Evolutionary conservation across 768 basidiomycete species (phyloP).

Genomic region (Hortiboletus flavorubellus): DNA sequence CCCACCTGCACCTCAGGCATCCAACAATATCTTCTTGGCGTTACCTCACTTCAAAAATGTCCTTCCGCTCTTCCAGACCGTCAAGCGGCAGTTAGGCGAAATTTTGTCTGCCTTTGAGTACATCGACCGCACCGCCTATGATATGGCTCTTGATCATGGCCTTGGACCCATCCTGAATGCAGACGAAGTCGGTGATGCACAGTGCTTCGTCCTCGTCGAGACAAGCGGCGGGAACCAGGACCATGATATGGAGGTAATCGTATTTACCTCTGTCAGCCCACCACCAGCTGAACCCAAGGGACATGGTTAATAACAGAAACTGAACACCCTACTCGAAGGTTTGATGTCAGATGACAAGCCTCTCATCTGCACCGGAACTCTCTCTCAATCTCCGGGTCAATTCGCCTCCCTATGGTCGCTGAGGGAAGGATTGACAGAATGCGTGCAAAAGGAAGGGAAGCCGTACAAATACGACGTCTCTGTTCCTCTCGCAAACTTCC

Average conservation of each 20-base stretch:
- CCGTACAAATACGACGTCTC: slow-evolving; percentile 97
- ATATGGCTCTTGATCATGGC: slow-evolving; percentile 80
- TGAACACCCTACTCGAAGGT: slow-evolving; percentile 71
- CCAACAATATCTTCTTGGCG: slow-evolving; percentile 90
- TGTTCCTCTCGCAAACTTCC: slow-evolving; percentile 82
- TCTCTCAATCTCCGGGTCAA: slow-evolving; percentile 88
- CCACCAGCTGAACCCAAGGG: slow-evolving; percentile 7
- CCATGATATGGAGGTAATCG: slow-evolving; percentile 85
- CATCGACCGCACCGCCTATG: slow-evolving; percentile 83
- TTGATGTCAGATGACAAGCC: slow-evolving; percentile 70
- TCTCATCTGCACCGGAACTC: slow-evolving; percentile 83
- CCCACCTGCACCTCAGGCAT: slow-evolving; percentile 74
- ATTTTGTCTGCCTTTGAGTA: slow-evolving; percentile 98
- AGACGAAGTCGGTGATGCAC: slow-evolving; percentile 70
- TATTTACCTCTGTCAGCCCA: slow-evolving; percentile 2
- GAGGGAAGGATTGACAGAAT: slow-evolving; percentile 90
- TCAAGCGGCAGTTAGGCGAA: slow-evolving; percentile 83
- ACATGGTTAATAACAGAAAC: slow-evolving; percentile 61
- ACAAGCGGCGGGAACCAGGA: slow-evolving; percentile 91
- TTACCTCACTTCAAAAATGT: slow-evolving; percentile 85
- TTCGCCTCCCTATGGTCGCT: slow-evolving; percentile 88
- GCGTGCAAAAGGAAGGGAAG: slow-evolving; percentile 89
- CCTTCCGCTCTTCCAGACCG: slow-evolving; percentile 76
- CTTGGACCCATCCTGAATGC: slow-evolving; percentile 74
- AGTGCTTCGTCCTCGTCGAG: slow-evolving; percentile 91